Conservation (phyloP, 495 filamentous ascomycete genomes). For the Daldinia bambusicola region DNA sequence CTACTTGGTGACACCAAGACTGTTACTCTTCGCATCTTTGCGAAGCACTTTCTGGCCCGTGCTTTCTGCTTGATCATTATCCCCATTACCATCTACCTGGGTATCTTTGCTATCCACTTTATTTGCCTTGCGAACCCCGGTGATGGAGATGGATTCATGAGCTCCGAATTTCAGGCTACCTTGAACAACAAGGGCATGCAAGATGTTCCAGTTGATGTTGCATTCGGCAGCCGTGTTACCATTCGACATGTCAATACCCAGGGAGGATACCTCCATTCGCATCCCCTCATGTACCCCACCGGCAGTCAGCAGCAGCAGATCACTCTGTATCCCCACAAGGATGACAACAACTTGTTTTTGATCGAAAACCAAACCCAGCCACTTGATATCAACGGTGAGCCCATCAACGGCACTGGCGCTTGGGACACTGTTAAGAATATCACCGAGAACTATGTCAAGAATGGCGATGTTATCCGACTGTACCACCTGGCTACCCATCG, state of each 20-base stretch:
- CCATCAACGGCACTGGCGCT: constrained; percentile 80
- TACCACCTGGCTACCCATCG: constrained; percentile 86
- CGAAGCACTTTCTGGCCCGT: constrained; percentile 94
- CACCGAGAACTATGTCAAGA: constrained; percentile 73
- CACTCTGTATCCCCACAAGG: constrained; percentile 98
- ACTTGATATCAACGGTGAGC: constrained; percentile 73
- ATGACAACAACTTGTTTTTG: constrained; percentile 95
- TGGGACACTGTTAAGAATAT: constrained; percentile 76
- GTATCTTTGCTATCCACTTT: constrained; percentile 97
- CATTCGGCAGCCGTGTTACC: constrained; percentile 83
- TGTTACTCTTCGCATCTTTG: constrained; percentile 85
- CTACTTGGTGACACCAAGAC: constrained; percentile 87
- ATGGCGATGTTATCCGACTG: constrained; percentile 81
- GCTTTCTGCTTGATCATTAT: constrained; percentile 93
- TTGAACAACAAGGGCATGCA: constrained; percentile 96
- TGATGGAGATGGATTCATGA: constrained; percentile 99
- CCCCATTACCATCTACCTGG: constrained; percentile 89
- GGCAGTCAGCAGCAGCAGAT: constrained; percentile 99
- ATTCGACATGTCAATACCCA: constrained; percentile 96
- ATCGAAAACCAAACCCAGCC: constrained; percentile 97
- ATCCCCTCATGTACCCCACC: constrained; percentile 95
- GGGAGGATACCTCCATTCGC: constrained; percentile 96
- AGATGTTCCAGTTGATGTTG: constrained; percentile 91
- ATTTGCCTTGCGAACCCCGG: constrained; percentile 91
- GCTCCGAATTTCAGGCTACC: constrained; percentile 97